Conservation (phyloP, 2,329 filamentous ascomycete species). For the Pezicula rhizophila region DNA sequence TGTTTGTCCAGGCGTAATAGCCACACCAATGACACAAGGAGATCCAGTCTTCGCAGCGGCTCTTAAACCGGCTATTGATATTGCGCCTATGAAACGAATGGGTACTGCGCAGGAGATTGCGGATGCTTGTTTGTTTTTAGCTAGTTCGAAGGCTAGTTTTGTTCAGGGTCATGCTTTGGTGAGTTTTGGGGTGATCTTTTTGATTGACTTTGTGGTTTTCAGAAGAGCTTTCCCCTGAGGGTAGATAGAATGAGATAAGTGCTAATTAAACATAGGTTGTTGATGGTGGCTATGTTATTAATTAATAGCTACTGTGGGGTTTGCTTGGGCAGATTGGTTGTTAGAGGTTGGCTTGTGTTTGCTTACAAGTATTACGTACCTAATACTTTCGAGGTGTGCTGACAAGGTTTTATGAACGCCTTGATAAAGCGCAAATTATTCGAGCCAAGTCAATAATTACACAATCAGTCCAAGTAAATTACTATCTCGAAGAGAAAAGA, state of each 20-base stretch:
- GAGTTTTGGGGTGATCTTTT: background rate
- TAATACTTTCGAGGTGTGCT: no score
- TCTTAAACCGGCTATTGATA: conserved; percentile 27
- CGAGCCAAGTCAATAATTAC: no score
- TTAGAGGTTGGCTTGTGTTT: no score
- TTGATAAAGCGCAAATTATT: no score
- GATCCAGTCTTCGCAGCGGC: conserved; percentile 23
- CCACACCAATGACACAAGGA: conserved; percentile 37
- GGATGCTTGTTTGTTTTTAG: conserved; percentile 39
- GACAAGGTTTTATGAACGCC: no score
- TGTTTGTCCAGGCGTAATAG: conserved; percentile 40
- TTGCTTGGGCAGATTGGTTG: no score
- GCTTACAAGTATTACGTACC: no score
- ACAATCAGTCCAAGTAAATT: no score
- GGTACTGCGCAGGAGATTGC: conserved; percentile 40
- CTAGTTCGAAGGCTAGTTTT: conserved; percentile 38
- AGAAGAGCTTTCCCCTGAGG: background rate
- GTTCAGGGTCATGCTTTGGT: conserved; percentile 37
- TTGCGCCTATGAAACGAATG: conserved; percentile 32
- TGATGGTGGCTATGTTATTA: conserved; percentile 41
- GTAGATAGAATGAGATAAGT: background rate
- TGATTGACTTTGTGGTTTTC: background rate
- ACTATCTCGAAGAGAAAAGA: no score
- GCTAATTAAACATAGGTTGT: conserved; percentile 11
- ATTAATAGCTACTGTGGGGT: conserved; percentile 15